A percentile compares a stretch with the other conserved stretches of the same genome.
Conservation (phyloP, 192 early-diverging fungal species). For the Gamsiella multidivaricata region DNA sequence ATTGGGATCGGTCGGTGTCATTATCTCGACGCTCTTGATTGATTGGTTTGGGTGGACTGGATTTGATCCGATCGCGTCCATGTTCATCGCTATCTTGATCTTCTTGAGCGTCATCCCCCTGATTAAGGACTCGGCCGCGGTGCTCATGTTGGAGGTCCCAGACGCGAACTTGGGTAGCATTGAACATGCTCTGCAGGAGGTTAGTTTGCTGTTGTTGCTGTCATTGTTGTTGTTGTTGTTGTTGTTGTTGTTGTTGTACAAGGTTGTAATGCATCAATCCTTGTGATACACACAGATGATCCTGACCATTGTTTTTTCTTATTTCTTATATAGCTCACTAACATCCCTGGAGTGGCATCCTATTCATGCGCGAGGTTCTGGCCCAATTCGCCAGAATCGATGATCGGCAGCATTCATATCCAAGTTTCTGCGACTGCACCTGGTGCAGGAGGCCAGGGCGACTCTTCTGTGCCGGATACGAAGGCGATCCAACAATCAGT, state of each 20-base stretch:
- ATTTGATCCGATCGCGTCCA: constrained; percentile 93
- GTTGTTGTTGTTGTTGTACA: too few species aligned
- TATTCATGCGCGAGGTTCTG: constrained; percentile 64
- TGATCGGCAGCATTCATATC: constrained; percentile 66
- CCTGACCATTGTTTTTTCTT: neutral
- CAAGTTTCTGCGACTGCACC: constrained; percentile 42
- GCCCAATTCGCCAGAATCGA: constrained; percentile 64
- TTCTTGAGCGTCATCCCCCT: constrained; percentile 88
- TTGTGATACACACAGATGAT: too few species aligned
- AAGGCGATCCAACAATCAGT: constrained; percentile 56
- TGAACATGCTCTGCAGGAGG: constrained; percentile 60
- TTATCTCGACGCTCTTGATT: constrained; percentile 92
- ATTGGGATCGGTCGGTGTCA: constrained; percentile 94
- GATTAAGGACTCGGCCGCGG: constrained; percentile 73
- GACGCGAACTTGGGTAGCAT: constrained; percentile 54
- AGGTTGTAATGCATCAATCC: too few species aligned
- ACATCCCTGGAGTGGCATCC: constrained; percentile 53
- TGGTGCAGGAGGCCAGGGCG: constrained; percentile 29
- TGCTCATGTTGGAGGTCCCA: constrained; percentile 63
- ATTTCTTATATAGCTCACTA: constrained; percentile 13
- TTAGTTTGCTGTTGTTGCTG: constrained; percentile 8
- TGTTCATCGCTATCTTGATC: constrained; percentile 90
- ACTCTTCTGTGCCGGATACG: constrained; percentile 17
- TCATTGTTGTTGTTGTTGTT: neutral
- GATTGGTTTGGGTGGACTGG: constrained; percentile 94